These are phyloP conservation scores for Colletotrichum noveboracense DNA, from an alignment of 2,329 filamentous ascomycete species.

Conservation along the genomic window DNA sequence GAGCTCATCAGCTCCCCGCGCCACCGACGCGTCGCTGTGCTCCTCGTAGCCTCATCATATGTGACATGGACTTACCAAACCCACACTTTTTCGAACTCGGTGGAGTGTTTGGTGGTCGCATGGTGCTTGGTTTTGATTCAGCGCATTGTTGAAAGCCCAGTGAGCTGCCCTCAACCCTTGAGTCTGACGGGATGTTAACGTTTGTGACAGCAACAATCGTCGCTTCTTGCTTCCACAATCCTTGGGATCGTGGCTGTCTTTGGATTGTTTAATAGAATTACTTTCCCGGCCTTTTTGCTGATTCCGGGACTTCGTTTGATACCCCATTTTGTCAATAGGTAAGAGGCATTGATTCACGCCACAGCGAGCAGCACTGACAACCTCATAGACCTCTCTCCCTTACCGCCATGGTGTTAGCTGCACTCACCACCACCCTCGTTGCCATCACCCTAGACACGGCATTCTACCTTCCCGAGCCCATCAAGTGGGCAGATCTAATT, in stretches of 20 bases:
- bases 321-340: conserved; percentile 86
- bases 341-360: conserved; percentile 29
- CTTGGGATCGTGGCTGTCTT: conserved; percentile 84
- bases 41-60: conserved; percentile 93
- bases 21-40: conserved; percentile 73
- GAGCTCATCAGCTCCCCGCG: conserved; percentile 83
- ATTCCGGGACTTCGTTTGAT: conserved; percentile 84
- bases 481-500: conserved; percentile 70
- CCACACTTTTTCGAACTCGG: conserved; percentile 97
- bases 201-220: conserved; percentile 68
- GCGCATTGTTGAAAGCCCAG: conserved; percentile 81
- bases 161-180: conserved; percentile 43
- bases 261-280: conserved; percentile 95
- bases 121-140: conserved; percentile 94
- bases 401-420: conserved; percentile 67
- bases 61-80: conserved; percentile 99
- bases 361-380: neutral
- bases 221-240: conserved; percentile 75
- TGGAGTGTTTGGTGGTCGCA: conserved; percentile 90
- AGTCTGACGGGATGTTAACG: neutral
- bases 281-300: conserved; percentile 90
- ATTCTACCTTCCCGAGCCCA: conserved; percentile 73
- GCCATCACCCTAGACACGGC: conserved; percentile 85
- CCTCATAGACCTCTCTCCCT: conserved; percentile 62
- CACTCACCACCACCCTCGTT: conserved; percentile 69